Evolutionary conservation across 805 yeast species (phyloP).

Genomic region (Yamadazyma laniorum): DNA sequence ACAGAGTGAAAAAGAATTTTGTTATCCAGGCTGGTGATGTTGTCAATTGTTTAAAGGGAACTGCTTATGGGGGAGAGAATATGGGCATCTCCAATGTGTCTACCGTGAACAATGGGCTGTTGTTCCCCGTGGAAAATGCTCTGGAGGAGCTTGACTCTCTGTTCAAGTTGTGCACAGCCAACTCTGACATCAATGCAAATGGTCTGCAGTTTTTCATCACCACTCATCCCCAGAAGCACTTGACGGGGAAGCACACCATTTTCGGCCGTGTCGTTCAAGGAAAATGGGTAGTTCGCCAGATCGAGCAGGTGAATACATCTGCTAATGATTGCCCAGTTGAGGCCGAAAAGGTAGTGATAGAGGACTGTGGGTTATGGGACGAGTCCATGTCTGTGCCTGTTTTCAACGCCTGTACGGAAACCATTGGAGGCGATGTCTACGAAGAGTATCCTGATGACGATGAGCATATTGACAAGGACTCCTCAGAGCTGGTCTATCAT

Average conservation of each 20-base stretch:
- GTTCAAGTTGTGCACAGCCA: conserved; percentile 64
- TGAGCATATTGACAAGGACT: conserved; percentile 52
- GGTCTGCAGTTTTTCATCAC: conserved; percentile 71
- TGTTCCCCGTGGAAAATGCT: conserved; percentile 59
- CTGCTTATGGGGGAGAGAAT: conserved; percentile 21
- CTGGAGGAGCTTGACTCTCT: conserved; percentile 43
- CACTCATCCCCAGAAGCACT: conserved; percentile 67
- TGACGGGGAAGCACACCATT: conserved; percentile 72
- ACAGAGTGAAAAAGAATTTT: conserved; percentile 65
- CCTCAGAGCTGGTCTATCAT: conserved; percentile 48
- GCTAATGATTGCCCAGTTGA: conserved; percentile 44
- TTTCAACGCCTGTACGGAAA: conserved; percentile 58
- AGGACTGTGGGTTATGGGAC: conserved; percentile 63
- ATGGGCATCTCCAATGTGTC: conserved; percentile 38
- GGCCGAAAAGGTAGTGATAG: conserved; percentile 44
- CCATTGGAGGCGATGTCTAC: conserved; percentile 65
- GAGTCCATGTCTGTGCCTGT: conserved; percentile 52
- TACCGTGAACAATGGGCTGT: conserved; percentile 16
- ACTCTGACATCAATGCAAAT: conserved; percentile 41
- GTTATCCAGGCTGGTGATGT: conserved; percentile 70
- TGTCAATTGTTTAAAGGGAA: conserved; percentile 28
- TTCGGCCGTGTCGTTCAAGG: conserved; percentile 73
- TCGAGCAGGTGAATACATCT: conserved; percentile 48
- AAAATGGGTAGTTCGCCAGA: conserved; percentile 63
- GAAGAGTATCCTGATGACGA: conserved; percentile 84